Percentiles rank a stretch among this genome's conserved stretches.
phyloP scores from a whole-genome alignment of 176 grass and related monocot genomes.

The Oryza officinalis region DNA sequence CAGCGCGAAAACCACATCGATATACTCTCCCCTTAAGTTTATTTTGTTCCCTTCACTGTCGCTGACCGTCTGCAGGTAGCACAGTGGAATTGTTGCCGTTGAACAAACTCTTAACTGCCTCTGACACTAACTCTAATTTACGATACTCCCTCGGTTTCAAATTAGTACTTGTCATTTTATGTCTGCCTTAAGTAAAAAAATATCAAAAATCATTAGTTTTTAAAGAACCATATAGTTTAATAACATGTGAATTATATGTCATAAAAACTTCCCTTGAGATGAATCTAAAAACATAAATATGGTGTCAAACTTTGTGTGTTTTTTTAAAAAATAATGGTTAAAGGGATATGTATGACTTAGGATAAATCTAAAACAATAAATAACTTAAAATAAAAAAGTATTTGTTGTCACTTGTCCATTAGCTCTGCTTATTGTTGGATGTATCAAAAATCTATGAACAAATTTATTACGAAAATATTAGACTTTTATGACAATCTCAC shows the following conservation, averaged over 20 bases:
- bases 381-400: too few relatives aligned
- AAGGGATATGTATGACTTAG: too few relatives aligned
- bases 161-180: too few relatives aligned
- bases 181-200: too few relatives aligned
- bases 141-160: not conserved
- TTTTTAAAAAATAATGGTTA: not conserved
- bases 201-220: too few relatives aligned
- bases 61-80: not conserved
- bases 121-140: not conserved
- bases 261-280: too few relatives aligned
- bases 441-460: not conserved
- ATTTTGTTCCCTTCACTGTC: not conserved
- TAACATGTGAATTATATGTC: too few relatives aligned
- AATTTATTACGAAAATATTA: too few relatives aligned
- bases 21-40: not conserved
- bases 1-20: not conserved
- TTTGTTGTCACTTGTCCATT: not conserved
- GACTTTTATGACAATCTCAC: not conserved
- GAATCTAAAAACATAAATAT: too few relatives aligned
- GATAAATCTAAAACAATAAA: too few relatives aligned
- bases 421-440: not conserved
- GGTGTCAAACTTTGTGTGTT: too few relatives aligned
- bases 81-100: not conserved
- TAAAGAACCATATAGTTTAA: too few relatives aligned
- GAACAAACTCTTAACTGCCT: not conserved